phyloP scores from a whole-genome alignment of 1,284 basidiomycete genomes.

The Earliella scabrosa region DNA sequence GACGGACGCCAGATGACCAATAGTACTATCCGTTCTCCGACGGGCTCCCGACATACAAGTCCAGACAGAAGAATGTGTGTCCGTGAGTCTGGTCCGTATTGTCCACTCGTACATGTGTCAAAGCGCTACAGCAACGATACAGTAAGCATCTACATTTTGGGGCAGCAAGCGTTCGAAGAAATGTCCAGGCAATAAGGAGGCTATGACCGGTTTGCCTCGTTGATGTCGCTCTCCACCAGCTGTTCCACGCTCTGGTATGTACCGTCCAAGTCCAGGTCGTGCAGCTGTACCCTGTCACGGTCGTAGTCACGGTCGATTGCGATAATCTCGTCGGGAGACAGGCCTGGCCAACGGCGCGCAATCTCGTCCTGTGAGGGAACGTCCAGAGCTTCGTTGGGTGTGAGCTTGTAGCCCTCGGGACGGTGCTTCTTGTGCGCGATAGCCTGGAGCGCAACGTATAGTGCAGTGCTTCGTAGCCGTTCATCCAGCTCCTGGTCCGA shows the following conservation, averaged over 20 bases:
- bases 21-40: neutral
- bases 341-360: conserved; percentile 68
- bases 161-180: neutral
- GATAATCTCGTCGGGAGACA: conserved; percentile 64
- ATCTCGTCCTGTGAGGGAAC: conserved; percentile 63
- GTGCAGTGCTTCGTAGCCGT: conserved; percentile 68
- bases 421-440: conserved; percentile 48
- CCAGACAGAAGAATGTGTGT: no score
- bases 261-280: conserved; percentile 58
- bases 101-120: no score
- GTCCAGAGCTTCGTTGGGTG: conserved; percentile 56
- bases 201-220: neutral
- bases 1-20: conserved; percentile 7
- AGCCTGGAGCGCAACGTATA: conserved; percentile 63
- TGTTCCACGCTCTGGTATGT: conserved; percentile 64
- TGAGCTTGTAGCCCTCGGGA: conserved; percentile 53
- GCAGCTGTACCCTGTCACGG: conserved; percentile 59
- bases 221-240: conserved; percentile 45
- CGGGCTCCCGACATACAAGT: no score
- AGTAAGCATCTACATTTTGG: conserved; percentile 20
- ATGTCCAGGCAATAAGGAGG: neutral
- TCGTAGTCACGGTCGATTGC: conserved; percentile 61
- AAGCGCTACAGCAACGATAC: neutral
- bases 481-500: conserved; percentile 73
- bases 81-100: no score